Evolutionary conservation across 2,329 filamentous ascomycete species (phyloP).

Genomic region (Cladosporium phlei): DNA sequence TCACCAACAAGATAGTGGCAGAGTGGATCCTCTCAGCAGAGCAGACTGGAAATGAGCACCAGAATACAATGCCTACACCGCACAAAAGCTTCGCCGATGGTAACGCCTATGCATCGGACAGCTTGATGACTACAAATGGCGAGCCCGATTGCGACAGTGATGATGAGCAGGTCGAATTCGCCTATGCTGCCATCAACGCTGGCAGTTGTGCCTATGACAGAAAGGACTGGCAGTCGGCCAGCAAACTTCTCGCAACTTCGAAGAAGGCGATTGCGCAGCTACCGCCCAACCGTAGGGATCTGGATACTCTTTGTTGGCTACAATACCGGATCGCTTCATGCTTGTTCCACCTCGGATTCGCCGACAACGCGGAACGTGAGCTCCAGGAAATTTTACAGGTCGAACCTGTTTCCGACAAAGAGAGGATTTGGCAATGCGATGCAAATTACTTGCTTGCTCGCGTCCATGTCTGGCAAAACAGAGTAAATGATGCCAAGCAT

Average conservation of each 20-base stretch:
- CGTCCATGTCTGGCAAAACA: slow-evolving; percentile 22
- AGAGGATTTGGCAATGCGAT: slow-evolving; percentile 20
- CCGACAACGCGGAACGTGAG: slow-evolving; percentile 23
- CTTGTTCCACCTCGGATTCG: slow-evolving; percentile 23
- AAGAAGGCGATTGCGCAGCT: slow-evolving; percentile 24
- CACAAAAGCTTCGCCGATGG: not conserved
- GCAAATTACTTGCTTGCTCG: slow-evolving; percentile 27
- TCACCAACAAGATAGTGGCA: not conserved
- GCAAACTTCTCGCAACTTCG: slow-evolving; percentile 26
- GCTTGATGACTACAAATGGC: not conserved
- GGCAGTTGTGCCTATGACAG: slow-evolving; percentile 25
- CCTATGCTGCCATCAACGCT: slow-evolving; percentile 25
- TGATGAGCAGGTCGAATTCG: slow-evolving; percentile 28
- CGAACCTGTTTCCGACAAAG: slow-evolving; percentile 18
- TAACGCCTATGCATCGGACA: not conserved
- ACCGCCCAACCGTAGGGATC: slow-evolving; percentile 18
- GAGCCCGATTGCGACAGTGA: slow-evolving; percentile 16
- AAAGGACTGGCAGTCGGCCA: slow-evolving; percentile 22
- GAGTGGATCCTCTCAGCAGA: not conserved
- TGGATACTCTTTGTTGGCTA: slow-evolving; percentile 24
- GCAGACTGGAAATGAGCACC: too few relatives aligned
- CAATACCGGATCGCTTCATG: slow-evolving; percentile 28
- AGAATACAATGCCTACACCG: too few relatives aligned
- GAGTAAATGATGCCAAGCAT: not conserved
- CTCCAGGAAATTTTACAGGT: slow-evolving; percentile 21